A percentile compares a stretch with the other conserved stretches of the same genome.
Conservation (phyloP, 2,329 filamentous ascomycete species). For the Epicoccum nigrum region DNA sequence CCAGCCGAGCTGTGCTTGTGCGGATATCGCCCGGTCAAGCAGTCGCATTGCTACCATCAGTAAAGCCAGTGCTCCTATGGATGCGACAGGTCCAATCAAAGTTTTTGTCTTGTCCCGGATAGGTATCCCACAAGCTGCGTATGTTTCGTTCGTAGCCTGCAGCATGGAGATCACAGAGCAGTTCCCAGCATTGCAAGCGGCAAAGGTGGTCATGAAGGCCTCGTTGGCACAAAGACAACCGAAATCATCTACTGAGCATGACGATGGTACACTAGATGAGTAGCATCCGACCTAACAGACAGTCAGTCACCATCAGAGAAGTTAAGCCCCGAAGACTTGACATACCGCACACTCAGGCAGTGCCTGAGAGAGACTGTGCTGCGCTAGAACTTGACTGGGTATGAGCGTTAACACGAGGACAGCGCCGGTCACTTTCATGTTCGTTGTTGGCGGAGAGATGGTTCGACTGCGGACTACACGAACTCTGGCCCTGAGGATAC, state of each 20-base stretch:
- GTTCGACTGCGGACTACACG: background rate
- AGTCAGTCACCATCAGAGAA: background rate
- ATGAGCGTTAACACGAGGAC: slow-evolving; percentile 5
- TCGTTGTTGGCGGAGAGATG: background rate
- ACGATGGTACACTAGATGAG: background rate
- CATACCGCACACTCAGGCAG: slow-evolving; percentile 24
- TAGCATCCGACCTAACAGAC: slow-evolving; percentile 27
- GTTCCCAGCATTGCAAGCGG: slow-evolving; percentile 35
- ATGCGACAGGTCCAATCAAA: slow-evolving; percentile 29
- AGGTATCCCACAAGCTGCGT: slow-evolving; percentile 36
- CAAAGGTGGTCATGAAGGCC: slow-evolving; percentile 27
- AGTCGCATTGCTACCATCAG: slow-evolving; percentile 37
- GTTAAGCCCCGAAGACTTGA: background rate
- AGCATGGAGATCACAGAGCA: slow-evolving; percentile 38
- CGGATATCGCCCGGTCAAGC: slow-evolving; percentile 31
- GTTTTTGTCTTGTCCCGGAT: slow-evolving; percentile 26
- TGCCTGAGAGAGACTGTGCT: slow-evolving; percentile 20
- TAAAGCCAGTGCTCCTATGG: slow-evolving; percentile 31
- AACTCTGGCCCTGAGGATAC: background rate
- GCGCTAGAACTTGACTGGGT: slow-evolving; percentile 16
- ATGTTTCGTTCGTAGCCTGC: slow-evolving; percentile 32
- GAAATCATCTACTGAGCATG: slow-evolving; percentile 33
- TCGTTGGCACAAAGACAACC: slow-evolving; percentile 36
- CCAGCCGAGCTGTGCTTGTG: slow-evolving; percentile 33
- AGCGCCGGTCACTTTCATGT: slow-evolving; percentile 16